These are phyloP conservation scores for Coniochaeta pulveracea DNA, from an alignment of 2,329 filamentous ascomycete genomes.

Conservation along the genomic window DNA sequence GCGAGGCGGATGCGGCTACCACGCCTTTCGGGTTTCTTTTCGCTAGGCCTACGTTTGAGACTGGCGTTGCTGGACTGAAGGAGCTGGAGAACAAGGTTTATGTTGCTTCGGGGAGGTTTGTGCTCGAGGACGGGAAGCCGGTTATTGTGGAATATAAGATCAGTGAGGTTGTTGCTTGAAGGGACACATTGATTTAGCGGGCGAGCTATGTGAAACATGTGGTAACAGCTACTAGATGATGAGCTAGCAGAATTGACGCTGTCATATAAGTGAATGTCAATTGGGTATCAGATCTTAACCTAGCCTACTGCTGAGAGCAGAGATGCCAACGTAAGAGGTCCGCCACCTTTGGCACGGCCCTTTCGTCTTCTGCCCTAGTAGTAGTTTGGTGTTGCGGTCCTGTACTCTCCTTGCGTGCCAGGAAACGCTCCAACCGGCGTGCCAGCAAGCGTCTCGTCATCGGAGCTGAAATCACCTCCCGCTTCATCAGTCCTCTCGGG, in stretches of 20 bases:
- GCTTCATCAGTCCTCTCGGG: constrained; percentile 33
- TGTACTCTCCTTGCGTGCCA: constrained; percentile 29
- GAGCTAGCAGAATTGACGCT: too few species aligned
- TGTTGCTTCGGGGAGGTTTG: constrained; percentile 27
- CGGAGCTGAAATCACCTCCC: constrained; percentile 29
- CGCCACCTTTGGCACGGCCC: too few species aligned
- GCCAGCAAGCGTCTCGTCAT: constrained; percentile 23
- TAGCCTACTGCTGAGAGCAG: too few species aligned
- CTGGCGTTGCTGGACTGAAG: constrained; percentile 20
- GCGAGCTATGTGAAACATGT: too few species aligned
- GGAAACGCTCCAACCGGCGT: constrained; percentile 38
- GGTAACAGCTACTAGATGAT: too few species aligned
- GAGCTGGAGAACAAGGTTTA: constrained; percentile 26
- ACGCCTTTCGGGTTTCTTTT: constrained; percentile 25
- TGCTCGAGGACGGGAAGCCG: constrained; percentile 25
- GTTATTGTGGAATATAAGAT: constrained; percentile 31
- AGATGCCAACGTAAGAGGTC: too few species aligned
- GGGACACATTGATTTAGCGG: too few species aligned
- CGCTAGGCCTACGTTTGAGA: constrained; percentile 25
- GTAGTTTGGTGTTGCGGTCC: constrained; percentile 27
- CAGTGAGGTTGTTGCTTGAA: constrained; percentile 22
- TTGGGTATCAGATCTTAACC: too few species aligned
- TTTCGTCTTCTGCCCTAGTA: too few species aligned
- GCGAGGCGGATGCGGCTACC: constrained; percentile 21
- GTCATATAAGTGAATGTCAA: too few species aligned